Evolutionary conservation across 345 rosid genomes (phyloP), one percentile per base, ranked within the genome.

Genomic region (Hibiscus syriacus): DNA sequence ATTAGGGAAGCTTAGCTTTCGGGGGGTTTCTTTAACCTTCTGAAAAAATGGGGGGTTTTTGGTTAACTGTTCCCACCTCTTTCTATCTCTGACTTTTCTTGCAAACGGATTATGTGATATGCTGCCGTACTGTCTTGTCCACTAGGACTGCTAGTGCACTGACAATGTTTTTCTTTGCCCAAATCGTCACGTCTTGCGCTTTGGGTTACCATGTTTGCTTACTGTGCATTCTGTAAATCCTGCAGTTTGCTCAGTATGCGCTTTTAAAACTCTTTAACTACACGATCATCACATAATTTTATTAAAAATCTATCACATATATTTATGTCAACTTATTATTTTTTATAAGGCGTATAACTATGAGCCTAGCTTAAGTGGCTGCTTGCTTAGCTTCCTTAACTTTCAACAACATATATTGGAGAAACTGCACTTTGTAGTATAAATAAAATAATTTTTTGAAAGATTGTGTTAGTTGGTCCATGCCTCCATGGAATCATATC

Each of bases 51-150:
- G n/a, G n/a, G 14, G 3, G 12, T 9, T 39, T 46, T 46, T 6
- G 7, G 20, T 20, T 26, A n/a, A n/a, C n/a, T n/a, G 6, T 1
- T 5, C 17, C 16, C 25, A 3, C 11, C 3, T 30, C 6, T 63
- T 45, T 45, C 17, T 45, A 34, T 45, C 39, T 64, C 36, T 16
- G 14, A n/a, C 55, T 20, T 45, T 60, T 23, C 36, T 63, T 53
- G 68, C 41, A 48, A 46, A 25, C 34, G 46, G n/a, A 32, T 19
- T 20, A n/a, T 52, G 38, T 75, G 84, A 78, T 73, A 78, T 63
- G 80, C 72, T 79, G 77, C 66, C 70, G 73, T 45, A 60, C 77
- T n/a, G 73, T 64, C 71, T 34, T n/a, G 72, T 75, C 72, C 41
- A 68, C 30, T 64, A 61, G 32, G 72, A 27, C 34, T 22, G 38